Base-by-base conservation (phyloP, 2,329 filamentous ascomycete genomes). In the Graphilbum sp. region DNA sequence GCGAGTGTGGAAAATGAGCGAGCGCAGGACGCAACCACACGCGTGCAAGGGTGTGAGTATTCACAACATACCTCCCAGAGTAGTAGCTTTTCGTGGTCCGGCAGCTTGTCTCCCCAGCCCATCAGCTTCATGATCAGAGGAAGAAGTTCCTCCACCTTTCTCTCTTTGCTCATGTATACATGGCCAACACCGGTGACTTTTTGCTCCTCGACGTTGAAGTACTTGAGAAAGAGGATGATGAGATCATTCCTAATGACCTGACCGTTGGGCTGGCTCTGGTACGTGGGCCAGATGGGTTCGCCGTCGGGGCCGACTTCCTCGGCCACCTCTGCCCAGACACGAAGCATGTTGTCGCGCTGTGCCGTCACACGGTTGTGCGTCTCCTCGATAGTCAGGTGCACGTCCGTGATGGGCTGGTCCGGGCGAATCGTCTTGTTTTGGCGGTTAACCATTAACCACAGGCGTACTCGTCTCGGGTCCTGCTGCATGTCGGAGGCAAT, bases 361-460 rank as follows among this genome's bases (percentile, higher is more conserved):
- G 79, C 62, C 2, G 64, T 59, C 4, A 67, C 63, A 31, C 66
- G 60, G 12, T 57, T 53, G 45, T 63, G 72, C 0, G 64, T 62
- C 41, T 95, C 86, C 47, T 87, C 82, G 13, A 90, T 64, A 0
- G 77, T 87, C 54, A 84, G 79, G 5, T 78, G 69, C 2, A 75
- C 61, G 51, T 93, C 86, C 54, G 73, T 72, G 35, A 98, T 75
- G 0, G 86, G 83, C 41, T 84, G 78, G 53, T 98, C 90, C 0
- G 92, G 90, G 16, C 90, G 75, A 29, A 85, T 79, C 0, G 90
- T 98, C 58, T 94, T 95, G 55, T 98, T 98, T 56, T 98, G 90
- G 11, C 90, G 79, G 53, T 95, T 96, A 1, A 98, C 90, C 87
- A 98, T 95, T 39, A 85, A 75, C 92, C 90, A 98, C 16, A 94